phyloP scores from a whole-genome alignment of 306 rosid genomes.

The Acacia melanoxylon region DNA sequence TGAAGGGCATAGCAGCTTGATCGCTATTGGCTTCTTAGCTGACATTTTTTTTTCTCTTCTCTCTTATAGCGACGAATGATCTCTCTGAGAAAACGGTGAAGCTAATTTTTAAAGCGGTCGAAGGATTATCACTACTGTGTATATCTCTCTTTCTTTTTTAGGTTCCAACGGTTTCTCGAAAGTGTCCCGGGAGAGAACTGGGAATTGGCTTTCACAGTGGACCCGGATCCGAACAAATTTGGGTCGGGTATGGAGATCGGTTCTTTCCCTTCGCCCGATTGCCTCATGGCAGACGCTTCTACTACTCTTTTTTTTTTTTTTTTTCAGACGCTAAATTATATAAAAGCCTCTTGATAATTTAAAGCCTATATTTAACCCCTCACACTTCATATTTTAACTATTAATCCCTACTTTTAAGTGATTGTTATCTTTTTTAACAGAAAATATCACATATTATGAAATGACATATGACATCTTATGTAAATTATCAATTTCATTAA shows the following conservation, averaged over 20 bases:
- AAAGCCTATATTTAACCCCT: too few species aligned
- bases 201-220: background rate
- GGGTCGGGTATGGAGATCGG: background rate
- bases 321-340: too few species aligned
- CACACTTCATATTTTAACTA: too few species aligned
- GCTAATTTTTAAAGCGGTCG: background rate
- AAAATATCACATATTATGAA: too few species aligned
- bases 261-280: too few species aligned
- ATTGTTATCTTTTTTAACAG: too few species aligned
- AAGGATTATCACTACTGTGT: background rate
- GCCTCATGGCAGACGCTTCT: too few species aligned
- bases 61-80: background rate
- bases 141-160: background rate
- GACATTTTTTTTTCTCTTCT: background rate
- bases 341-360: too few species aligned
- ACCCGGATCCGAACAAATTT: background rate
- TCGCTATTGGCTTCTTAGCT: conserved; percentile 32
- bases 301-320: too few species aligned
- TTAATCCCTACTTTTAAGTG: too few species aligned
- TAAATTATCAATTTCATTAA: too few species aligned
- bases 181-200: background rate
- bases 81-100: background rate
- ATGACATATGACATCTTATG: too few species aligned
- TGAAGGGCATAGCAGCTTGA: conserved; percentile 61
- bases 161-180: conserved; percentile 17